Evolutionary conservation across 805 yeast genomes (phyloP), one percentile per base, ranked within the genome.

Genomic region (Debaryomyces castellii): DNA sequence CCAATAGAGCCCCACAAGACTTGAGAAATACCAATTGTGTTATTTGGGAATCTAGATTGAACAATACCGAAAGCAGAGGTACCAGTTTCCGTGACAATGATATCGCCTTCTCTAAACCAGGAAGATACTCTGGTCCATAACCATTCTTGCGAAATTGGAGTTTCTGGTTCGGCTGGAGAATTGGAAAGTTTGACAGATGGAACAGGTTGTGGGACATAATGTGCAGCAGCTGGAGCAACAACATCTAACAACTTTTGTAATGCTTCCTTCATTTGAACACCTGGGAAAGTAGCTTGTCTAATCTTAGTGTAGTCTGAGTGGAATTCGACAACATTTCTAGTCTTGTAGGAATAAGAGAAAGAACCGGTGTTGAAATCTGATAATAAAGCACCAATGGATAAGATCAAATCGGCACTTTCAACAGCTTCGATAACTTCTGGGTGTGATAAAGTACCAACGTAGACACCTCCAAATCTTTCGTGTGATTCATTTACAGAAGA

Each of bases 331-430:
- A 85, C 78, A 71, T 85, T 84, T 67, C 78, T 81, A 57, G 91
- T 85, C 66, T 81, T 77, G 74, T 83, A 83, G 46, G 84, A 77
- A 71, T 85, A 85, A 30, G 89, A 81, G 75, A 85, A 85, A 17
- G 95, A 85, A 63, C 96, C 96, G 41, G 96, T 88, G 78, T 88
- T 88, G 81, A 85, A 89, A 69, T 88, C 96, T 42, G 94, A 87
- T 61, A 88, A 73, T 63, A 88, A 71, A 42, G 90, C 91, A 67
- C 96, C 96, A 55, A 87, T 78, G 27, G 92, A 83, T 49, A 88
- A 66, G 46, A 88, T 76, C 66, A 87, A 76, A 69, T 88, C 96
- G 36, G 91, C 76, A 36, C 77, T 63, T 66, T 87, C 92, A 46
- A 86, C 90, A 32, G 83, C 78, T 51, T 78, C 81, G 63, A 82